Conservation (phyloP, 2,329 filamentous ascomycete genomes). For the Cordyceps farinosa region DNA sequence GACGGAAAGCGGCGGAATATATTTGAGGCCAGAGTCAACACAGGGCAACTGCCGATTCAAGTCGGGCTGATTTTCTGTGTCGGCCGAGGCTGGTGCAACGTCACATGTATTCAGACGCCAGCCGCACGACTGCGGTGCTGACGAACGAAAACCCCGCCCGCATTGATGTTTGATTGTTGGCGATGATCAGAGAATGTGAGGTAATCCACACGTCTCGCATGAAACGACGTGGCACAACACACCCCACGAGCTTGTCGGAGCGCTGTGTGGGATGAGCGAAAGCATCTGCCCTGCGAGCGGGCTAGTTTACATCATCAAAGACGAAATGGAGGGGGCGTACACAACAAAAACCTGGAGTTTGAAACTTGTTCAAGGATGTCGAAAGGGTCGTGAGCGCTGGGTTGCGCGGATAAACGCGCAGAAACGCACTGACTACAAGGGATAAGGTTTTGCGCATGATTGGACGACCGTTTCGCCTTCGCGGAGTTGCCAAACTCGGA, state of each 20-base stretch:
- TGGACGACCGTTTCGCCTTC: not conserved
- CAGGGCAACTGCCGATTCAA: not conserved
- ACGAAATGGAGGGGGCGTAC: not conserved
- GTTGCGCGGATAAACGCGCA: not conserved
- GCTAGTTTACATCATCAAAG: no score
- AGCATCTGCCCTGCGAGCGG: not conserved
- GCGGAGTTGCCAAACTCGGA: not conserved
- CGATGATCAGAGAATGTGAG: not conserved
- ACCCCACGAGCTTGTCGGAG: not conserved
- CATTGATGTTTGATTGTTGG: not conserved
- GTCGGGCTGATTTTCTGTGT: not conserved
- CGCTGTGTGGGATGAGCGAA: not conserved
- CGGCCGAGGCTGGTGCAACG: not conserved
- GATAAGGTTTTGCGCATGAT: not conserved
- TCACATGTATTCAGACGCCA: not conserved
- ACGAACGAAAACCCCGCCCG: not conserved
- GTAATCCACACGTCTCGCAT: not conserved
- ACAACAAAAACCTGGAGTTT: not conserved
- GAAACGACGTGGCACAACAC: not conserved
- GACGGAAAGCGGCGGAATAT: not conserved
- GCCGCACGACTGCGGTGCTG: slow-evolving; percentile 16
- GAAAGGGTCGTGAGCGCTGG: not conserved
- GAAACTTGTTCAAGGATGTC: not conserved
- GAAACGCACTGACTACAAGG: not conserved
- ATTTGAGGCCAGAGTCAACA: slow-evolving; percentile 23